Evolutionary conservation across 2,329 filamentous ascomycete genomes (phyloP), one percentile per base, ranked within the genome.

Genomic region (Clarireedia homoeocarpa): DNA sequence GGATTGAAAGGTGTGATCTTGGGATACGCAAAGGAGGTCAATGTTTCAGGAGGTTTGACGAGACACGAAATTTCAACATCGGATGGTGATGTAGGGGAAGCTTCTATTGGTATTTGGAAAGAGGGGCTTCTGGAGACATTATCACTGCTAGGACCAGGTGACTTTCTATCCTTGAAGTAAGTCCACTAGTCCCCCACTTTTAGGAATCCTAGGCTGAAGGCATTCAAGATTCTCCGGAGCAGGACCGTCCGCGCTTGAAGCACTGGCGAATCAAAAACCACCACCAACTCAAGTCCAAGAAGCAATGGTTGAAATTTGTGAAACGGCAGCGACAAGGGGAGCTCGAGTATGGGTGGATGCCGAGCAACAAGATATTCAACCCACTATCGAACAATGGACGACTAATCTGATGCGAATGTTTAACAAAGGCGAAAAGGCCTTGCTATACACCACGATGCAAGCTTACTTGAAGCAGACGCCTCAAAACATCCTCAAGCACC

Each of bases 1-100:
- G 91, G 91, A 1, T 95, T 89, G 67, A 81, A 79, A 15, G 91
- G 90, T 10, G 86, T 95, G 6, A 90, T 95, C 53, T 75, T 95
- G 52, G 85, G 88, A 48, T 95, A 94, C 65, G 89, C 88, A 2
- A 82, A 80, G 61, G 91, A 95, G 70, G 85, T 91, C 1, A 56
- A 44, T 36, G 27, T 53, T 17, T 48, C 40, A 20, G 52, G 53
- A 17, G 53, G 53, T 39, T 30, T 27, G 14, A 27, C 30, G 12
- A 27, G 24, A 15, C 39, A 26, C 4, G 23, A n/a, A 6, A 27
- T 12, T 12, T n/a, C 14, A 5, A 15, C 6, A 9, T 39, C 51
- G 20, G 48, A 23, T 27, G 14, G 42, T 15, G 58, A 58, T 17
- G 49, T 36, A 30, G 51, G 20, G 9, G 53, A 47, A 9, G 30